phyloP scores from a whole-genome alignment of 495 filamentous ascomycete genomes.

The Aspergillus panamensis region DNA sequence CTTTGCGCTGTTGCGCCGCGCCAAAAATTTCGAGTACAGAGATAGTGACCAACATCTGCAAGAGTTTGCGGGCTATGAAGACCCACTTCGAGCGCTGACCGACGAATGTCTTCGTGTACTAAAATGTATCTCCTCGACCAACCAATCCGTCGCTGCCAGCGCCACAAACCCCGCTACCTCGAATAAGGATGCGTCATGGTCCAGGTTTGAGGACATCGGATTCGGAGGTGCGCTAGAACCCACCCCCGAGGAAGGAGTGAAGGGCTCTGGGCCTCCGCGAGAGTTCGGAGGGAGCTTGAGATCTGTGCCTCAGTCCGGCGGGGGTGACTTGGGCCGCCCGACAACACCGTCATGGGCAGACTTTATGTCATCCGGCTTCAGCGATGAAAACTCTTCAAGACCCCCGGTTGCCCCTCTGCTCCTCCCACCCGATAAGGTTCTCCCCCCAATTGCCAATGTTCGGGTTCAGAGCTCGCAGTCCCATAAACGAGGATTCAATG shows the following conservation, averaged over 20 bases:
- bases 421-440: slow-evolving; percentile 84
- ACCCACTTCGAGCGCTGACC: slow-evolving; percentile 82
- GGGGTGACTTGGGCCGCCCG: slow-evolving; percentile 67
- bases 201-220: slow-evolving; percentile 91
- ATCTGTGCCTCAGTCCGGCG: slow-evolving; percentile 58
- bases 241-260: slow-evolving; percentile 59
- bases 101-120: slow-evolving; percentile 92
- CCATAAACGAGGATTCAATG: slow-evolving; percentile 64
- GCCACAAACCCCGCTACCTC: slow-evolving; percentile 61
- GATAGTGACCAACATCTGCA: slow-evolving; percentile 80
- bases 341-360: slow-evolving; percentile 98
- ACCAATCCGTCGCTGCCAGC: slow-evolving; percentile 70
- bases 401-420: slow-evolving; percentile 56
- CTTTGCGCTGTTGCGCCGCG: slow-evolving; percentile 83
- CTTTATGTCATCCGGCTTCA: slow-evolving; percentile 90
- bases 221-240: slow-evolving; percentile 76
- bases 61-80: slow-evolving; percentile 81
- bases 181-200: slow-evolving; percentile 86
- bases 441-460: slow-evolving; percentile 71
- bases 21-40: slow-evolving; percentile 92
- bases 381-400: slow-evolving; percentile 60
- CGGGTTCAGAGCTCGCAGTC: slow-evolving; percentile 86
- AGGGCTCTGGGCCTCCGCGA: slow-evolving; percentile 25
- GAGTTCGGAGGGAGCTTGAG: slow-evolving; percentile 41
- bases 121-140: slow-evolving; percentile 79